A percentile compares a stretch with the other conserved stretches of the same genome.
Conservation (phyloP, 208 protist genomes). For the Herpetomonas tarakana region DNA sequence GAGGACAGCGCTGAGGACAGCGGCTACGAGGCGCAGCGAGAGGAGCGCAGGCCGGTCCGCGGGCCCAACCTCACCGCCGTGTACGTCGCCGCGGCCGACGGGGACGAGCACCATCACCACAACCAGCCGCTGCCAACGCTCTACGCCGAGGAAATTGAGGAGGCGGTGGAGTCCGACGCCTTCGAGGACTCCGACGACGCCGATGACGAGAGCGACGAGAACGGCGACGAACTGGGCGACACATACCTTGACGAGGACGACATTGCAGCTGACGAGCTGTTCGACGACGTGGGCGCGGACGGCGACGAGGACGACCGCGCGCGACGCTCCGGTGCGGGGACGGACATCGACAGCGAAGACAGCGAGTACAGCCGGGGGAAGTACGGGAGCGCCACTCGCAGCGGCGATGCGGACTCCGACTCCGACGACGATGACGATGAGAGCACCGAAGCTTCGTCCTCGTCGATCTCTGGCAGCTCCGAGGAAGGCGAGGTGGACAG, state of each 20-base stretch:
- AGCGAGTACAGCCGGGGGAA: neutral
- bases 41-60: neutral
- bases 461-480: neutral
- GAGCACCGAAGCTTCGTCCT: neutral
- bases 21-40: conserved; percentile 6
- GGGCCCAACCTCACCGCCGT: neutral
- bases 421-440: conserved; percentile 3
- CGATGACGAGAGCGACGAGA: conserved; percentile 11
- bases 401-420: neutral
- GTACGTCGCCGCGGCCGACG: conserved; percentile 11
- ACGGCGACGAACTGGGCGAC: conserved; percentile 2
- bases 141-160: conserved; percentile 59
- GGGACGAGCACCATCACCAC: conserved; percentile 3
- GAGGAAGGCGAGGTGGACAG: neutral
- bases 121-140: conserved; percentile 21
- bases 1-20: conserved; percentile 11
- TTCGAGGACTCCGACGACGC: conserved; percentile 6
- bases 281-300: conserved; percentile 4
- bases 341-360: neutral
- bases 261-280: conserved; percentile 2
- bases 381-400: neutral
- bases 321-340: neutral
- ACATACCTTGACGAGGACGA: conserved; percentile 13
- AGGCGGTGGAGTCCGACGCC: conserved; percentile 25
- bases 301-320: neutral